Percentiles rank a stretch among this genome's conserved stretches.
Conservation (phyloP, 164 flowering plant species). For the Annona squamosa region DNA sequence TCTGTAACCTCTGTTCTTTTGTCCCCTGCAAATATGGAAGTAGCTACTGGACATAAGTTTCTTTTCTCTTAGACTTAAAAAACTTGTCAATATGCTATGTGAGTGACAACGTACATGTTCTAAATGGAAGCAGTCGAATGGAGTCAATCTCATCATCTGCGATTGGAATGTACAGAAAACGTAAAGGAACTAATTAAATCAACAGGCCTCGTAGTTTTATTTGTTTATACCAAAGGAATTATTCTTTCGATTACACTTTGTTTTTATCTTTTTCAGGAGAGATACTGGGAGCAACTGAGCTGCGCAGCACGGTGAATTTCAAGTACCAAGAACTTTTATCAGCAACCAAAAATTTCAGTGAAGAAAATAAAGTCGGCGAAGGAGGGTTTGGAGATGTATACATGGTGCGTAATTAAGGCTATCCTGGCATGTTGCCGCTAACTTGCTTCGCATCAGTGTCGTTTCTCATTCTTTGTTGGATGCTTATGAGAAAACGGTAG, state of each 20-base stretch:
- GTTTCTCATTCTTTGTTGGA: too few species aligned
- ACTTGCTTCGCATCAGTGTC: too few species aligned
- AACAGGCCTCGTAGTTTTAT: neutral
- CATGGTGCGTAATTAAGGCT: conserved; percentile 29
- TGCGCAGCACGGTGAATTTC: conserved; percentile 39
- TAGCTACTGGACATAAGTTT: too few species aligned
- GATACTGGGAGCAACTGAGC: conserved; percentile 19
- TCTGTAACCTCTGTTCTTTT: too few species aligned
- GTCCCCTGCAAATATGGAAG: too few species aligned
- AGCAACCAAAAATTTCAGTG: conserved; percentile 43
- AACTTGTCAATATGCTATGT: too few species aligned
- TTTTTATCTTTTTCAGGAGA: neutral
- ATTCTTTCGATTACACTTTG: neutral
- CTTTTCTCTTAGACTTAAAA: too few species aligned
- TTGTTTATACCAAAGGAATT: neutral
- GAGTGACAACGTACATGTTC: too few species aligned
- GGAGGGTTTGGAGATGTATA: conserved; percentile 57
- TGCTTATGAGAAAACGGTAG: neutral
- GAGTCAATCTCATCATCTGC: too few species aligned
- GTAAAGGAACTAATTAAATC: too few species aligned
- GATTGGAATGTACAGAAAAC: too few species aligned
- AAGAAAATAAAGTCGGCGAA: conserved; percentile 46
- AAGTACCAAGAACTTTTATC: conserved; percentile 33
- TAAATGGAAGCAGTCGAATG: too few species aligned
- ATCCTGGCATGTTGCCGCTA: neutral